phyloP scores from a whole-genome alignment of 2,329 filamentous ascomycete genomes.

The Pleoardoris graminearum region DNA sequence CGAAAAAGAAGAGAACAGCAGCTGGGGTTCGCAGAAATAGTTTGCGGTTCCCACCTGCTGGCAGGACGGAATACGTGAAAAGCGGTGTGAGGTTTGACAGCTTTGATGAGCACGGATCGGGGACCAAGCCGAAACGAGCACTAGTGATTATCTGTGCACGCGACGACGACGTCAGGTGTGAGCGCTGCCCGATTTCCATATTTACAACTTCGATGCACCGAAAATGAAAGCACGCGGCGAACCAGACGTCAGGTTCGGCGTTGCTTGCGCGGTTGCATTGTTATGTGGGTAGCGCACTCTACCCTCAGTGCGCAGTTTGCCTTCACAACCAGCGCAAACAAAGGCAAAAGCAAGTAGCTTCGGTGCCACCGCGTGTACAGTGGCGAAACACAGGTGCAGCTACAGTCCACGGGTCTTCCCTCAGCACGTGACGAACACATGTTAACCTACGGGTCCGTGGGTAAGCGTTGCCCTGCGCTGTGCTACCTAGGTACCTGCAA shows the following conservation, averaged over 20 bases:
- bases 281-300: no score
- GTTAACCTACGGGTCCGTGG: no score
- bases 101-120: constrained; percentile 35
- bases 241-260: neutral
- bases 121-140: constrained; percentile 6
- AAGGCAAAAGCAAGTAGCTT: constrained; percentile 1
- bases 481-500: neutral
- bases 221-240: neutral
- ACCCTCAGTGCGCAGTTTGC: no score
- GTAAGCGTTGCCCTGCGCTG: constrained; percentile 1
- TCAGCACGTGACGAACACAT: constrained; percentile 9
- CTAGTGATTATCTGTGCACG: constrained; percentile 38
- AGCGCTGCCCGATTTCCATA: constrained; percentile 17
- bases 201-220: constrained; percentile 12
- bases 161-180: constrained; percentile 39
- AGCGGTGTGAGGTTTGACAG: constrained; percentile 44
- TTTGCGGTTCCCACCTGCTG: constrained; percentile 20
- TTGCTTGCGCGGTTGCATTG: no score
- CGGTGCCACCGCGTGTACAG: constrained; percentile 1
- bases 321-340: neutral
- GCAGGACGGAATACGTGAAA: constrained; percentile 33
- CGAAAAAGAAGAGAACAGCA: constrained; percentile 30
- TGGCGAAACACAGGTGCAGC: neutral
- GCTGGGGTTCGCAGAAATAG: constrained; percentile 24
- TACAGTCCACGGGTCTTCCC: constrained; percentile 3